Percentiles rank a stretch among this genome's conserved stretches.
Evolutionary conservation across 148 eudicot genomes (phyloP).

Genomic region (Cornus kousa): DNA sequence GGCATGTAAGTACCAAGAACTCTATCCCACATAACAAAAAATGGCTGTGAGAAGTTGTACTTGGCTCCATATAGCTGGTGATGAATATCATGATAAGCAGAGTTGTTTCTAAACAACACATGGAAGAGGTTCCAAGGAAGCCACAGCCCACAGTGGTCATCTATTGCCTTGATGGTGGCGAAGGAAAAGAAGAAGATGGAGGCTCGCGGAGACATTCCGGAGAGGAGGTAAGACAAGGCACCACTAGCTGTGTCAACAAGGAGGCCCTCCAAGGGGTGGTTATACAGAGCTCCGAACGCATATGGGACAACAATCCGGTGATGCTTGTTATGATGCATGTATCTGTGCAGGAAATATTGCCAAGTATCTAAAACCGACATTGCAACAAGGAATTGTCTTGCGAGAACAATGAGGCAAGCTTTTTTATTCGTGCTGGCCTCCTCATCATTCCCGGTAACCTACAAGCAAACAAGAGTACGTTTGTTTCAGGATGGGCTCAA

Average conservation of each 20-base stretch:
- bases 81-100: slow-evolving; percentile 45
- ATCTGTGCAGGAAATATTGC: slow-evolving; percentile 80
- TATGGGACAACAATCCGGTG: slow-evolving; percentile 35
- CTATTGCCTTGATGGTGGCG: slow-evolving; percentile 52
- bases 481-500: neutral
- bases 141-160: slow-evolving; percentile 75
- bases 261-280: slow-evolving; percentile 41
- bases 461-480: slow-evolving; percentile 5
- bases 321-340: slow-evolving; percentile 66
- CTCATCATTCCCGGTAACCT: slow-evolving; percentile 51
- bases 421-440: slow-evolving; percentile 18
- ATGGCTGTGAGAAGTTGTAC: slow-evolving; percentile 52
- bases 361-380: slow-evolving; percentile 73
- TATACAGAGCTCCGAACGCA: slow-evolving; percentile 39
- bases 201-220: slow-evolving; percentile 39
- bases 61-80: slow-evolving; percentile 60
- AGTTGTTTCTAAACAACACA: slow-evolving; percentile 24
- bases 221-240: slow-evolving; percentile 36
- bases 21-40: slow-evolving; percentile 54
- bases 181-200: slow-evolving; percentile 41
- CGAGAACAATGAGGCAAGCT: slow-evolving; percentile 34
- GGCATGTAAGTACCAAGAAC: slow-evolving; percentile 60
- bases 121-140: slow-evolving; percentile 71
- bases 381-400: slow-evolving; percentile 43
- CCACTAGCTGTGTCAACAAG: slow-evolving; percentile 38